These are phyloP conservation scores for Spathaspora passalidarum DNA, from an alignment of 805 yeast genomes.

Conservation along the genomic window DNA sequence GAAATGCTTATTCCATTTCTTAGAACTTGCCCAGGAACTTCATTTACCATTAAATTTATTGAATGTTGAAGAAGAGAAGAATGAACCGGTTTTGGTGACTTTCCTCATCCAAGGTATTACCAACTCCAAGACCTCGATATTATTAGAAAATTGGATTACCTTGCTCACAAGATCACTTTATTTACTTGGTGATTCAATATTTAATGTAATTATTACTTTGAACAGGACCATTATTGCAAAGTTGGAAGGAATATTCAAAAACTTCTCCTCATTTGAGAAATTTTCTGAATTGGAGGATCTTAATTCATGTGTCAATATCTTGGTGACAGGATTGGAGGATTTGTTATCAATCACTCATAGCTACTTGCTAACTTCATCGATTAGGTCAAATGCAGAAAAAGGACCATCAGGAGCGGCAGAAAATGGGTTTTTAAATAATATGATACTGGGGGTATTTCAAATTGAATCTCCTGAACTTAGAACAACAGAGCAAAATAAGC, in stretches of 20 bases:
- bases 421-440: slow-evolving; percentile 51
- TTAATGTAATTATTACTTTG: slow-evolving; percentile 53
- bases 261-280: slow-evolving; percentile 16
- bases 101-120: slow-evolving; percentile 51
- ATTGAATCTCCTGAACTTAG: slow-evolving; percentile 60
- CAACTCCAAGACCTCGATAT: slow-evolving; percentile 39
- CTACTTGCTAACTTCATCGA: slow-evolving; percentile 39
- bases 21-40: slow-evolving; percentile 27
- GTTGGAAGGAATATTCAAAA: slow-evolving; percentile 29
- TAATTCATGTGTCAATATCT: slow-evolving; percentile 44
- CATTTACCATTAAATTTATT: slow-evolving; percentile 25
- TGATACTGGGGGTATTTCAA: slow-evolving; percentile 76
- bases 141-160: slow-evolving; percentile 46
- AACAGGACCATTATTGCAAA: slow-evolving; percentile 49
- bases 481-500: slow-evolving; percentile 49
- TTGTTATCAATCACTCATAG: slow-evolving; percentile 59
- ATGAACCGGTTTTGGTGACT: slow-evolving; percentile 34
- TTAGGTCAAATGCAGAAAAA: slow-evolving; percentile 16
- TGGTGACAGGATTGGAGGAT: slow-evolving; percentile 62
- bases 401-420: slow-evolving; percentile 12
- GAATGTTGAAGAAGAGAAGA: slow-evolving; percentile 28
- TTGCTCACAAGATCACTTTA: slow-evolving; percentile 51
- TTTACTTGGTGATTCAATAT: slow-evolving; percentile 49
- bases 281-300: slow-evolving; percentile 25
- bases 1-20: slow-evolving; percentile 24